phyloP scores from a whole-genome alignment of 2,329 filamentous ascomycete species.

The Penicillium sp. region DNA sequence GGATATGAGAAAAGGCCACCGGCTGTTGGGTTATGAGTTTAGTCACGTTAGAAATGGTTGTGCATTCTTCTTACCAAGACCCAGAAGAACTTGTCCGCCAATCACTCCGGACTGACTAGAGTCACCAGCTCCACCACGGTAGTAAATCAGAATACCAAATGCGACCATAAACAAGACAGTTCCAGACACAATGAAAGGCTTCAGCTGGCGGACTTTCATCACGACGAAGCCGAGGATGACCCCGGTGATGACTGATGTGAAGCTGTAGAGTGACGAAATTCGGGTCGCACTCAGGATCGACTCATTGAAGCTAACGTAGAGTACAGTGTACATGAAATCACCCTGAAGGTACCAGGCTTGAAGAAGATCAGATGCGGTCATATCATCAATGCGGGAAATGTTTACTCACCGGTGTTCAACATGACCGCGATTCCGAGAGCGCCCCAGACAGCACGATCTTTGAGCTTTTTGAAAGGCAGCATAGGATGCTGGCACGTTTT shows the following conservation, averaged over 20 bases:
- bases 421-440: conserved; percentile 53
- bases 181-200: conserved; percentile 59
- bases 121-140: conserved; percentile 50
- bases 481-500: conserved; percentile 49
- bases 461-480: conserved; percentile 58
- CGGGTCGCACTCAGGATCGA: conserved; percentile 54
- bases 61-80: conserved; percentile 44
- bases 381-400: neutral
- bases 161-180: conserved; percentile 60
- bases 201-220: conserved; percentile 56
- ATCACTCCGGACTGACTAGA: conserved; percentile 55
- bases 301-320: conserved; percentile 59
- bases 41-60: too few species aligned
- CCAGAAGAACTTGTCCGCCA: conserved; percentile 59
- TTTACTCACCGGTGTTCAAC: conserved; percentile 24
- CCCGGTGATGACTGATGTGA: conserved; percentile 2
- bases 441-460: conserved; percentile 61
- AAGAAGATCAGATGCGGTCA: conserved; percentile 21
- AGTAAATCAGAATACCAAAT: conserved; percentile 61
- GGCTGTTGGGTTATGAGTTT: conserved; percentile 24
- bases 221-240: conserved; percentile 53
- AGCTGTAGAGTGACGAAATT: conserved; percentile 54
- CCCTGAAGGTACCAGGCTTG: conserved; percentile 61
- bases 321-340: conserved; percentile 61
- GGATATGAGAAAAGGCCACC: conserved; percentile 59